Evolutionary conservation across 495 filamentous ascomycete genomes (phyloP), one percentile per base, ranked within the genome.

Genomic region (Chaetomidium leptoderma): DNA sequence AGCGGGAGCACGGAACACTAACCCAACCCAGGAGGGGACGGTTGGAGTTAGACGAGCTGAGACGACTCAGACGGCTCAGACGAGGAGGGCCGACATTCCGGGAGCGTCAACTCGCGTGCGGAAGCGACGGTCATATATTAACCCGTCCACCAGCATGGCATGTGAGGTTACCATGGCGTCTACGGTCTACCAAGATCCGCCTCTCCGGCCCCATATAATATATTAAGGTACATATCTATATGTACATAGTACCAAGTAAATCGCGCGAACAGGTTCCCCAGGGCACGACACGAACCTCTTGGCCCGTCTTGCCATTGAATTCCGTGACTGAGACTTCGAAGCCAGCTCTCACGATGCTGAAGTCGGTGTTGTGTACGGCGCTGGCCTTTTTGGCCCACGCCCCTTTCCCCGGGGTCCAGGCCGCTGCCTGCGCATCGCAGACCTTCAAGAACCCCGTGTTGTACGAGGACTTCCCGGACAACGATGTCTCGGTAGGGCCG

Each of bases 381-480:
- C 7, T 50, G 47, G 32, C 47, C 30, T 14, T 50, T 1, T 11
- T 26, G 47, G 47, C 19, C 29, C 17, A 30, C 44, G 30, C 24
- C 14, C 26, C 44, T 26, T 17, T 47, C 44, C 26, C n/a, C 16
- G 44, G 44, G 5, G 44, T 23, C 11, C 24, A 47, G 26, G 44
- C 44, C 10, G 26, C 30, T 3, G 32, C 30, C 19, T 37, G 47
- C 6, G 32, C 17, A 16, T 10, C 17, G 3, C 5, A 35, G 32
- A 52, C 49, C 10, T 52, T 52, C 49, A 37, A n/a, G 21, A 52
- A 52, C 35, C 49, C 49, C 14, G n/a, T 52, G n/a, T 13, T 52
- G 8, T 52, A 52, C 16, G 49, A 39, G 21, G 49, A 52, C 49
- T 52, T 52, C 16, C 33, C 49, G 6, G 49, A 52, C 49, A 52